These are phyloP conservation scores for Fusarium ramigenum DNA, from an alignment of 2,329 filamentous ascomycete genomes.

Conservation along the genomic window DNA sequence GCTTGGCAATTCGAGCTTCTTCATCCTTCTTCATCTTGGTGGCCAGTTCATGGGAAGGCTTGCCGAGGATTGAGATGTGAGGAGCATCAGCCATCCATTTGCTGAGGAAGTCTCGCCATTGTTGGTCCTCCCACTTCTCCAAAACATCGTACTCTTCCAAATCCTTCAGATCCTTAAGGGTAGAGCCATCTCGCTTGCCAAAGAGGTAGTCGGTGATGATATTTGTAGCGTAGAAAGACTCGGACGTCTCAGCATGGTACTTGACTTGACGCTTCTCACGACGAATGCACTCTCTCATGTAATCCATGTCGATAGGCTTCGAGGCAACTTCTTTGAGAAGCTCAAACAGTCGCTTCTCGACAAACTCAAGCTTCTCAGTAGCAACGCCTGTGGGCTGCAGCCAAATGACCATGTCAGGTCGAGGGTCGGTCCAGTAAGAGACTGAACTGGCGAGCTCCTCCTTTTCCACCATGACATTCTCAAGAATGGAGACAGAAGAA, in stretches of 20 bases:
- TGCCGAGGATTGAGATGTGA: conserved; percentile 88
- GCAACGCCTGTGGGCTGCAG: conserved; percentile 88
- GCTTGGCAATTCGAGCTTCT: conserved; percentile 77
- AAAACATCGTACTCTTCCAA: conserved; percentile 73
- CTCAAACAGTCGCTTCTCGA: conserved; percentile 86
- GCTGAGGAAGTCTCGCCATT: conserved; percentile 85
- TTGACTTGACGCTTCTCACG: conserved; percentile 84
- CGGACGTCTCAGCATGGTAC: conserved; percentile 82
- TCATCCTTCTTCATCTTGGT: conserved; percentile 85
- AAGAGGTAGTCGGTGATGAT: conserved; percentile 95
- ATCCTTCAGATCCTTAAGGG: conserved; percentile 67
- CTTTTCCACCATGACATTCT: conserved; percentile 91
- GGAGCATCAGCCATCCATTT: conserved; percentile 87
- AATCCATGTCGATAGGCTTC: conserved; percentile 87
- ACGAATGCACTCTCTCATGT: conserved; percentile 87
- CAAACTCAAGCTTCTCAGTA: conserved; percentile 83
- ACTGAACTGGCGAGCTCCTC: conserved; percentile 92
- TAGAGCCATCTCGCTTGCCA: conserved; percentile 84
- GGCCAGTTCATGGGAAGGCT: conserved; percentile 82
- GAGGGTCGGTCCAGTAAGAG: conserved; percentile 79
- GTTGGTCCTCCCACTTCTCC: conserved; percentile 79
- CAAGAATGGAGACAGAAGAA: conserved; percentile 90
- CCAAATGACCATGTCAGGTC: conserved; percentile 85
- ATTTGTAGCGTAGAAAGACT: conserved; percentile 82
- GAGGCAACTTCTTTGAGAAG: conserved; percentile 82